Evolutionary conservation across 352 stramenopile genomes (phyloP).

Genomic region (Phytophthora podocarpi): DNA sequence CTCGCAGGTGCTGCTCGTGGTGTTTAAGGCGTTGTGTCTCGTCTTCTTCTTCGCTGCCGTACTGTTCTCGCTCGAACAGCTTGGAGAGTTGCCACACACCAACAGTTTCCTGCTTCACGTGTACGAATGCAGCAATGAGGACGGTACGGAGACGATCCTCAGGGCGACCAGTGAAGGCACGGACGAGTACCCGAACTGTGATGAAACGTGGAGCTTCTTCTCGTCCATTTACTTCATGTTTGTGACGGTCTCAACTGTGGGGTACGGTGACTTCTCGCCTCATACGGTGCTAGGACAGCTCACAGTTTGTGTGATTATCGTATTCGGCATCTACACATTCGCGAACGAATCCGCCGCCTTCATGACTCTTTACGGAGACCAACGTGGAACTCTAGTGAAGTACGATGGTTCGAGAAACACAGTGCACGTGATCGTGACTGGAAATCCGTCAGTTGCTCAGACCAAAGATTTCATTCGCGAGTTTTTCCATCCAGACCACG

Average conservation of each 20-base stretch:
- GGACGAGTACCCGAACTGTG: conserved; percentile 55
- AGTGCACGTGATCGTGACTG: conserved; percentile 85
- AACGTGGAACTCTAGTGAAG: conserved; percentile 52
- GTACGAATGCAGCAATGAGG: conserved; percentile 75
- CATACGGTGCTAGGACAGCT: conserved; percentile 83
- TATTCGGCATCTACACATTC: conserved; percentile 89
- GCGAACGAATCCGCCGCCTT: conserved; percentile 83
- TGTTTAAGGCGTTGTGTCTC: conserved; percentile 78
- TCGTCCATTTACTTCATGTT: conserved; percentile 92
- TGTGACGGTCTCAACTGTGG: conserved; percentile 87
- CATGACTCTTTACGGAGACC: conserved; percentile 77
- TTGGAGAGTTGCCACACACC: conserved; percentile 82
- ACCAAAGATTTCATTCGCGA: conserved; percentile 89
- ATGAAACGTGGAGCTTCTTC: conserved; percentile 88
- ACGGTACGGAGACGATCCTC: conserved; percentile 55
- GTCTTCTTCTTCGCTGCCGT: conserved; percentile 86
- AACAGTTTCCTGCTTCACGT: conserved; percentile 87
- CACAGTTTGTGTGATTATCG: conserved; percentile 83
- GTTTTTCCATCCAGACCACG: conserved; percentile 89
- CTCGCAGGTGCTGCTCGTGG: conserved; percentile 73
- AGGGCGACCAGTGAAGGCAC: conserved; percentile 58
- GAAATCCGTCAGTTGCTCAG: conserved; percentile 77
- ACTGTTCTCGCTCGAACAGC: conserved; percentile 83
- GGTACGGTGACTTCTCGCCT: conserved; percentile 86
- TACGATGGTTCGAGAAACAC: conserved; percentile 77